phyloP scores from a whole-genome alignment of 768 basidiomycete genomes.

The Piloderma croceum region DNA sequence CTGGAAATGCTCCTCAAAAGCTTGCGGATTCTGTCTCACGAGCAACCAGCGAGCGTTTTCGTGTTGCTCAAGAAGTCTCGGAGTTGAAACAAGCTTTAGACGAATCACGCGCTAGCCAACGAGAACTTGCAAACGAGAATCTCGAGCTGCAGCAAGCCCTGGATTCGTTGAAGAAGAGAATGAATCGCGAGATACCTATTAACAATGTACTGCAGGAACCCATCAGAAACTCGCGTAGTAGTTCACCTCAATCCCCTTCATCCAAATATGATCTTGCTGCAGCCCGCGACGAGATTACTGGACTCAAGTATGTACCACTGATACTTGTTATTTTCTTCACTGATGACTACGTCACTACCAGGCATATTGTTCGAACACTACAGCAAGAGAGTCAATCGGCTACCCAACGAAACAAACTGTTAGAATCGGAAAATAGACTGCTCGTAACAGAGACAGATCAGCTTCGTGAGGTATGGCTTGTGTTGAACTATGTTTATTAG shows the following conservation, averaged over 20 bases:
- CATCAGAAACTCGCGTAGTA: conserved; percentile 14
- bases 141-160: conserved; percentile 27
- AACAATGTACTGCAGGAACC: conserved; percentile 34
- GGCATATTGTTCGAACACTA: conserved; percentile 84
- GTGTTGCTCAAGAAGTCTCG: conserved; percentile 50
- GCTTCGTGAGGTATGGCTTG: conserved; percentile 55
- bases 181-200: conserved; percentile 52
- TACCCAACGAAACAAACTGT: conserved; percentile 59
- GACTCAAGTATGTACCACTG: conserved; percentile 59
- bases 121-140: conserved; percentile 18
- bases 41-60: conserved; percentile 45
- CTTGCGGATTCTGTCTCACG: conserved; percentile 43
- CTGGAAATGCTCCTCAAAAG: conserved; percentile 40
- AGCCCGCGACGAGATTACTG: conserved; percentile 64
- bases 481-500: neutral
- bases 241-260: conserved; percentile 19
- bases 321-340: neutral
- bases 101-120: conserved; percentile 27
- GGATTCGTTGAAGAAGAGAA: conserved; percentile 50
- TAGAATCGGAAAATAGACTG: conserved; percentile 73
- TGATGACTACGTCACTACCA: conserved; percentile 21
- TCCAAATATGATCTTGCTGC: conserved; percentile 49
- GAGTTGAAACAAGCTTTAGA: conserved; percentile 46
- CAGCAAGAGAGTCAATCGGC: conserved; percentile 70
- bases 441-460: conserved; percentile 63